phyloP scores from a whole-genome alignment of 306 rosid species.

The Acacia crassicarpa region DNA sequence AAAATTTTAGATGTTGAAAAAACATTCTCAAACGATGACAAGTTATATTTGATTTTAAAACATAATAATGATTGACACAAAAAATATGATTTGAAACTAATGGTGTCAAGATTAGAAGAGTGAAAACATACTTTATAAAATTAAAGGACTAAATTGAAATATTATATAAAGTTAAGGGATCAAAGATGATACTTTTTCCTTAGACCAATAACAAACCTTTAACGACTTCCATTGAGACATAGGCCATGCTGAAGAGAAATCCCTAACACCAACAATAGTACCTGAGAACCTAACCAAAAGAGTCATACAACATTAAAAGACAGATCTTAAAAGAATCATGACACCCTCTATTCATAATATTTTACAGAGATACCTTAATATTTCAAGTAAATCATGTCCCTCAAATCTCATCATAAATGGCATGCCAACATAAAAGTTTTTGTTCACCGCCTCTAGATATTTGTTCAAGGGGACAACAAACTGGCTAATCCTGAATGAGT shows the following conservation, averaged over 20 bases:
- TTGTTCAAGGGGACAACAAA: slow-evolving; percentile 66
- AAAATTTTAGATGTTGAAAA: no score
- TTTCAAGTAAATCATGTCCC: slow-evolving; percentile 74
- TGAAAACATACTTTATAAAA: no score
- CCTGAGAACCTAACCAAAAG: slow-evolving; percentile 65
- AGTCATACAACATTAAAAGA: slow-evolving; percentile 1
- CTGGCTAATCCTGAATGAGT: slow-evolving; percentile 62
- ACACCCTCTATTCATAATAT: neutral
- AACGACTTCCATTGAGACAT: slow-evolving; percentile 73
- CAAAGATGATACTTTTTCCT: no score
- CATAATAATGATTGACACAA: no score
- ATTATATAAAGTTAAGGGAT: no score
- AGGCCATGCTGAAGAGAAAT: slow-evolving; percentile 58
- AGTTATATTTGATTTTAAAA: no score
- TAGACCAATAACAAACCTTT: slow-evolving; percentile 49
- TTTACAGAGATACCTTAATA: slow-evolving; percentile 46
- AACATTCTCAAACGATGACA: no score
- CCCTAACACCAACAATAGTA: slow-evolving; percentile 69
- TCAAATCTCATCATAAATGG: slow-evolving; percentile 86
- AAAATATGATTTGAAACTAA: no score
- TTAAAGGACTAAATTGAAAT: no score
- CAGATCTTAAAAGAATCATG: slow-evolving; percentile 1
- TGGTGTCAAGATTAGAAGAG: no score
- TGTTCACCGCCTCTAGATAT: slow-evolving; percentile 62
- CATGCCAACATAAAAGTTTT: slow-evolving; percentile 59